Base-by-base conservation (phyloP, 768 basidiomycete species). In the Naganishia friedmannii region DNA sequence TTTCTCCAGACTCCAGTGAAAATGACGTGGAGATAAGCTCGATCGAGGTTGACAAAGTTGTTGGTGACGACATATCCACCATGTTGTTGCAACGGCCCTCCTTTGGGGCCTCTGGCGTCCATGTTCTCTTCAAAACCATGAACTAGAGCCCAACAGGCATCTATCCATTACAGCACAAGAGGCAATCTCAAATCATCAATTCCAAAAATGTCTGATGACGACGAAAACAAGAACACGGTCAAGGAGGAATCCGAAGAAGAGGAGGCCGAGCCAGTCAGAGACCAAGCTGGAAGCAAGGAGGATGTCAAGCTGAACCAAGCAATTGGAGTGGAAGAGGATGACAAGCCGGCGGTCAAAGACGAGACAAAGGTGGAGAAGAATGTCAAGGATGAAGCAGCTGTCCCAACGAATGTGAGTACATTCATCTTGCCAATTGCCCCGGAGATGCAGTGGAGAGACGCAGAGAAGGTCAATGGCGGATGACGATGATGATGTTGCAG, bases 241-340 rank as follows among this genome's bases (percentile, higher is more conserved):
- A 63, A 63, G 29, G 60, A 63, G 8, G 60, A 63, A 28, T 63
- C 60, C 39, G 42, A 42, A 19, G 60, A 63, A 42, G 60, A 63
- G 23, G 60, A 42, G 21, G 57, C n/a, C 31, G 39, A 58, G 34
- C 31, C 17, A 5, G 54, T 32, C n/a, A 23, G 23, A 3, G 13
- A 51, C n/a, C 3, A 51, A 26, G 13, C 21, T 26, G n/a, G 12
- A n/a, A 19, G 15, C 9, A 34, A 58, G 57, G 3, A 32, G 34
- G 57, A 37, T 39, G 57, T 58, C 57, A 37, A 58, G 57, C 17
- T 8, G 21, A 37, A 58, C n/a, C 32, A 37, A 37, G 34, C 12
- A 17, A 42, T 6, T 29, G 17, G 21, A 32, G 19, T 3, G 3
- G 19, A 39, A 17, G 37, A n/a, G 60, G 60, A 63, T 10, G 39